Conservation (phyloP, 805 yeast genomes). For the Pichia kluyveri region DNA sequence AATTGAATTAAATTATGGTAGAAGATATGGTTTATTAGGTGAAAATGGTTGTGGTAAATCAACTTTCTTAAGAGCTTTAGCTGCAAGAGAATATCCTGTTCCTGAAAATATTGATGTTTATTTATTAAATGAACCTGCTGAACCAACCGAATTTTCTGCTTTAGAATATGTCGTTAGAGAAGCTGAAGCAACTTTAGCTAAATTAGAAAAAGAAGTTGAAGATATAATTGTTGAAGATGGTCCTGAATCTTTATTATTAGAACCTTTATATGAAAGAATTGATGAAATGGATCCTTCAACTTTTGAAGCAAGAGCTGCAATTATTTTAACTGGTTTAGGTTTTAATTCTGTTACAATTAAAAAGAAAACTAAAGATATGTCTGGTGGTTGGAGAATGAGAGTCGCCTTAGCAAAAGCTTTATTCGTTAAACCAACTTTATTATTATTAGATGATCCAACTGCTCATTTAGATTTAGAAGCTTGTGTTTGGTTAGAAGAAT, state of each 20-base stretch:
- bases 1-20: constrained; percentile 91
- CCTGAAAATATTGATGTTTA: constrained; percentile 90
- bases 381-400: constrained; percentile 99
- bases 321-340: constrained; percentile 94
- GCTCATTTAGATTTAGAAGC: constrained; percentile 99
- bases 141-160: constrained; percentile 84
- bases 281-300: constrained; percentile 95
- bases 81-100: constrained; percentile 93
- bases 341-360: constrained; percentile 79
- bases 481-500: constrained; percentile 99
- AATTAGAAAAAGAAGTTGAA: constrained; percentile 87
- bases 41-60: constrained; percentile 99
- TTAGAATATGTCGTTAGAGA: constrained; percentile 94
- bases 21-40: constrained; percentile 95
- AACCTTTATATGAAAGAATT: constrained; percentile 87
- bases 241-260: constrained; percentile 82
- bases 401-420: constrained; percentile 97
- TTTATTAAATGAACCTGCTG: constrained; percentile 95
- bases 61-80: constrained; percentile 84
- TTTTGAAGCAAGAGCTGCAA: constrained; percentile 93
- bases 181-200: constrained; percentile 87
- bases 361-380: constrained; percentile 97
- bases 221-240: constrained; percentile 84
- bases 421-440: constrained; percentile 93
- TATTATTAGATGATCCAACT: constrained; percentile 95